Evolutionary conservation across 805 yeast genomes (phyloP), one percentile per base, ranked within the genome.

Genomic region (Starmerella stigmatis): DNA sequence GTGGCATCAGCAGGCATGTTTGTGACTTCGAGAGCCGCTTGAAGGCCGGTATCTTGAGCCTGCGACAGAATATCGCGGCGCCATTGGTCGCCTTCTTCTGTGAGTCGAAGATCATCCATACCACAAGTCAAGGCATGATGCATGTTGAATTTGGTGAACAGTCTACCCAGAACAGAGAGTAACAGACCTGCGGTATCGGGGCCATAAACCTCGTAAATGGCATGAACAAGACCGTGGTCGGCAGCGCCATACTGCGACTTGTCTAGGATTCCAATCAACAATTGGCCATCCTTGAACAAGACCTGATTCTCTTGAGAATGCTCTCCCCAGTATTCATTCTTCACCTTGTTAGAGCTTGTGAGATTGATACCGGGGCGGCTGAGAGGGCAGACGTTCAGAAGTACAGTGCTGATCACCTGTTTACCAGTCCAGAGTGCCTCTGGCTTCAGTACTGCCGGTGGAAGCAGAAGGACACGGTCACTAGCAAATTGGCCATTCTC

Each of bases 181-280:
- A 92, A 74, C 60, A 83, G 81, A 49, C 96, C 96, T 17, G 97
- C 96, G 57, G 79, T 75, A 41, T 74, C 76, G 10, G 96, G 79
- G 12, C 98, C 98, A 64, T 89, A 92, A 16, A 92, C 82, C 68
- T 92, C 99, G 60, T 88, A 96, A 52, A 92, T 71, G 10, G 98
- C 85, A 64, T 92, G 99, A 32, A 92, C 94, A 50, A 92, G 71
- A 74, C 99, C 99, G 62, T 82, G 88, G 60, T 88, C 86, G 34
- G 96, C 79, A 23, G 99, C 94, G 70, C 99, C 99, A 64, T 92
- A 94, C 67, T 92, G 98, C 23, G 96, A 86, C 66, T 92, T 92
- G 69, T 92, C 99, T 51, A 92, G 72, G 50, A 92, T 85, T 73
- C 99, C 99, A 60, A 84, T 76, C 35, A 94, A 58, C 43, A 92